Evolutionary conservation across 2,329 filamentous ascomycete species (phyloP).

Genomic region (Elsinoe fawcettii): DNA sequence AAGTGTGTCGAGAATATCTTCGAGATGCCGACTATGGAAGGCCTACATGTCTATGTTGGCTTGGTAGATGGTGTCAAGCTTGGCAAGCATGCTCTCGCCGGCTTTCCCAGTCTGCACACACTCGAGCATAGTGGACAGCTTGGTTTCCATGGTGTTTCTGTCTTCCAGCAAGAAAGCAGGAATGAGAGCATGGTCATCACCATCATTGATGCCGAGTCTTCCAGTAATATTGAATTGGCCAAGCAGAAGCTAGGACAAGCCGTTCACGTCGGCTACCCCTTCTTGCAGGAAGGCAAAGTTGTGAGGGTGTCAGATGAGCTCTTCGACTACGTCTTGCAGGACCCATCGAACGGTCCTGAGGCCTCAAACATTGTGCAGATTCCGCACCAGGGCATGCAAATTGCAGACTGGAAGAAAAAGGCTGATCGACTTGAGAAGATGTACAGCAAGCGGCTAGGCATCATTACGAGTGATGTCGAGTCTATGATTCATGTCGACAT

Average conservation of each 20-base stretch:
- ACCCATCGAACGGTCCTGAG: constrained; percentile 35
- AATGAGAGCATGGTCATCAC: constrained; percentile 96
- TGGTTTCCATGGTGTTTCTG: constrained; percentile 81
- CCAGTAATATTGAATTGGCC: constrained; percentile 63
- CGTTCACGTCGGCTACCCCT: constrained; percentile 89
- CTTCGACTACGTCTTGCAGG: constrained; percentile 72
- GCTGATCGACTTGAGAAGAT: constrained; percentile 72
- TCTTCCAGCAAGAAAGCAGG: constrained; percentile 91
- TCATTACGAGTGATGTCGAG: constrained; percentile 79
- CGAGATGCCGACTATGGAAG: constrained; percentile 86
- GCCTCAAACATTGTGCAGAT: constrained; percentile 52
- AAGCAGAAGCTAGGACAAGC: constrained; percentile 74
- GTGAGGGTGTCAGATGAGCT: constrained; percentile 84
- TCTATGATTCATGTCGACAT: constrained; percentile 88
- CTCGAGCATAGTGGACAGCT: constrained; percentile 74
- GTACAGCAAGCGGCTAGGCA: constrained; percentile 86
- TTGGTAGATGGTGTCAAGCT: constrained; percentile 77
- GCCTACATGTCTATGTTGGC: constrained; percentile 75
- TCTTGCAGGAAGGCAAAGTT: constrained; percentile 88
- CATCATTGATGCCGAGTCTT: constrained; percentile 63
- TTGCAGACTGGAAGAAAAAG: constrained; percentile 77
- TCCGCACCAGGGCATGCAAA: constrained; percentile 67
- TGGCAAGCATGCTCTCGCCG: constrained; percentile 74
- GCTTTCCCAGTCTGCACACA: constrained; percentile 84
- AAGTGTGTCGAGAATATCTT: constrained; percentile 94